Base-by-base conservation (phyloP, 805 yeast species). In the Naumovozyma castellii region DNA sequence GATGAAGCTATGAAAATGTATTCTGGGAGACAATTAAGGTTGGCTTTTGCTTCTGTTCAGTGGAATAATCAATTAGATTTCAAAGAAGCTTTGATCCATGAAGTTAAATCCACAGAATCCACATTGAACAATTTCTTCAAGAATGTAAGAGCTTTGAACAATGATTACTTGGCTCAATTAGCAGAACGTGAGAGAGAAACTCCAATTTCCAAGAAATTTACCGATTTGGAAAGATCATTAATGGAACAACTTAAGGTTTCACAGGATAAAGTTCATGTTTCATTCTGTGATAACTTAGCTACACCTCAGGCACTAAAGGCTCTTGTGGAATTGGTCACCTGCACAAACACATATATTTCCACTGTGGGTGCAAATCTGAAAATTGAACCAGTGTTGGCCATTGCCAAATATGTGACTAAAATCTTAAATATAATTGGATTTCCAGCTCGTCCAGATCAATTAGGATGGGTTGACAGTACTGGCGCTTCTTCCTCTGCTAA, bases 21-120 rank as follows among this genome's bases (percentile, higher is more conserved):
- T 54, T 61, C 83, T 2, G 63, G 92, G 1, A 76, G 97, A 51
- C 97, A 92, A 61, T 71, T 92, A 53, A 76, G 99, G 48, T 71
- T 92, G 50, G 88, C 88, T 8, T 92, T 92, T 68, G 94, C 94
- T 0, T 71, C 85, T 49, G 85, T 84, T 41, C 86, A 80, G 52
- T 92, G 98, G 98, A 90, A 87, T 55, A 79, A 75, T 54, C 92
- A 86, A 46, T 67, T 92, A 36, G 99, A 92, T 60, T 92, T 92
- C 68, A 90, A 90, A 63, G 90, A 83, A 54, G 68, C 81, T 35
- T 67, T 92, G 41, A 63, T 86, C 41, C 65, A 69, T 40, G 95
- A 90, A 58, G 95, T 85, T 19, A 78, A 72, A 61, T 68, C 88
- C 2, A 66, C 75, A 34, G 97, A 92, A 64, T 67, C 81, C 3